Base-by-base conservation (phyloP, 208 protist species). In the Borovskyia barvae region DNA sequence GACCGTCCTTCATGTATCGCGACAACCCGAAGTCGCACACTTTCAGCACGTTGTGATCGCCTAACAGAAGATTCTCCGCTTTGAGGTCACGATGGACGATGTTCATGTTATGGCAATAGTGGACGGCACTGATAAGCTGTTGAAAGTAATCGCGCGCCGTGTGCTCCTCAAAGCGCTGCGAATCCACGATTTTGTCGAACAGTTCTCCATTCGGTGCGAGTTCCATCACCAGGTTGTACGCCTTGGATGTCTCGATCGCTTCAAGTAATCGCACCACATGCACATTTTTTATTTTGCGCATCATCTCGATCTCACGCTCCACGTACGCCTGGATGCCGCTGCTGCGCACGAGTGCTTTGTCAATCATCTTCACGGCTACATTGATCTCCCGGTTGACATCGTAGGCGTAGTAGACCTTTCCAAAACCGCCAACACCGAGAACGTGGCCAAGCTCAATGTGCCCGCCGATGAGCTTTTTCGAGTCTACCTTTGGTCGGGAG, bases 181-280 rank as follows among this genome's bases (percentile, higher is more conserved):
- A 89, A 49, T 93, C 78, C 12, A 91, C 83, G 69, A 99, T 97
- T 43, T 99, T 91, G 64, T 98, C 98, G 70, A 98, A 98, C n/a
- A 99, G 98, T 57, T 99, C 82, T 48, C 98, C 98, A 49, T 98
- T 94, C 19, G 97, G 87, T n/a, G 98, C 82, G 45, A 97, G 97
- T 77, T 99, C 98, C 83, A 99, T 99, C 11, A 99, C 97, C 26
- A 99, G 66, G 36, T 96, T 98, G 35, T 99, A 97, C 40, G 97
- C 97, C 39, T 88, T 97, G 22, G 97, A 83, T 26, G 85, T 98
- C 72, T 99, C 95, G 29, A 99, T 94, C 8, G 98, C 97, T 50
- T 98, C 94, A 29, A 97, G 62, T 0, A 99, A 68, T 22, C 85
- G 85, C 14, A 98, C 90, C 4, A 98, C 80, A 48, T 97, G 97